Conservation (phyloP, 2,329 filamentous ascomycete species). For the Aaosphaeria arxii region DNA sequence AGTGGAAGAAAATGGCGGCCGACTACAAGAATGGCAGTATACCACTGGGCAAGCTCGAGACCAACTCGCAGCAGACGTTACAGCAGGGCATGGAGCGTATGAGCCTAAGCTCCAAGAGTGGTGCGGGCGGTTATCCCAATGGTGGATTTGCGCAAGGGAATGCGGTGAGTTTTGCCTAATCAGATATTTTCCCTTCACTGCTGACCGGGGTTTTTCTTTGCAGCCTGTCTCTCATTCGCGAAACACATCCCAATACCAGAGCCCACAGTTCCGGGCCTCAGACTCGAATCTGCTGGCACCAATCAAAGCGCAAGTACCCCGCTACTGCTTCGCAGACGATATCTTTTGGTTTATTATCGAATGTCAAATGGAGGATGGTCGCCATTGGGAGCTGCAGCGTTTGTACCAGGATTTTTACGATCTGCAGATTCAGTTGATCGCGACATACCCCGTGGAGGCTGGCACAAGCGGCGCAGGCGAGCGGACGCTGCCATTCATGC, state of each 20-base stretch:
- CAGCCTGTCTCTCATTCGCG: slow-evolving; percentile 28
- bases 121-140: slow-evolving; percentile 16
- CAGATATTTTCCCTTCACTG: slow-evolving; percentile 4
- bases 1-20: slow-evolving; percentile 99
- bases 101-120: slow-evolving; percentile 59
- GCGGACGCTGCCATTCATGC: slow-evolving; percentile 92
- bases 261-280: slow-evolving; percentile 38
- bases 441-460: slow-evolving; percentile 86
- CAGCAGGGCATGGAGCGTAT: slow-evolving; percentile 68
- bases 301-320: slow-evolving; percentile 77
- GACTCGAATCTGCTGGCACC: slow-evolving; percentile 64
- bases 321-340: slow-evolving; percentile 93
- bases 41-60: slow-evolving; percentile 84
- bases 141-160: slow-evolving; percentile 23
- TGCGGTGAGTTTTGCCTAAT: slow-evolving; percentile 29
- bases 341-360: slow-evolving; percentile 99
- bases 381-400: slow-evolving; percentile 87
- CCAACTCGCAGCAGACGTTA: slow-evolving; percentile 46
- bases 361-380: slow-evolving; percentile 82
- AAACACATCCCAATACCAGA: slow-evolving; percentile 37
- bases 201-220: slow-evolving; percentile 10
- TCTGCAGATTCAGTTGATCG: slow-evolving; percentile 92
- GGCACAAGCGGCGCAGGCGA: slow-evolving; percentile 74
- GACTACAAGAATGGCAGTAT: slow-evolving; percentile 99
- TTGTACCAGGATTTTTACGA: slow-evolving; percentile 99